Evolutionary conservation across 1,284 basidiomycete species (phyloP).

Genomic region (Cerioporus squamosus): DNA sequence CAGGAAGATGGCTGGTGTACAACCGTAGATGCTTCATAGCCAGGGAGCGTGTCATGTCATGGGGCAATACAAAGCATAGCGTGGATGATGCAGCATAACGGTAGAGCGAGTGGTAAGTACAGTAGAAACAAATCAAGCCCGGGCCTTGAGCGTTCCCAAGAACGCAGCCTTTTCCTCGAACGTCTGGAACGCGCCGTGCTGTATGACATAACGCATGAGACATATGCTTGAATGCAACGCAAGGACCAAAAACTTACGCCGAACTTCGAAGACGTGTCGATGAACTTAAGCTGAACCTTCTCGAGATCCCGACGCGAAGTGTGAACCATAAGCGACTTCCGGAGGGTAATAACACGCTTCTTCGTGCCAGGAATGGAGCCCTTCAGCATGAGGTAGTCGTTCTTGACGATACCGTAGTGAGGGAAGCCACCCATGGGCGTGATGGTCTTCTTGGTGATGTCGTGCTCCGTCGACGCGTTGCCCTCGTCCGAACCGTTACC

Average conservation of each 20-base stretch:
- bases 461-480: slow-evolving; percentile 93
- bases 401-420: slow-evolving; percentile 98
- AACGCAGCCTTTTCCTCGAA: slow-evolving; percentile 95
- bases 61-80: slow-evolving; percentile 44
- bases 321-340: slow-evolving; percentile 89
- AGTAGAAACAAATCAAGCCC: slow-evolving; percentile 47
- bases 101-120: slow-evolving; percentile 27
- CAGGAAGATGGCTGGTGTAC: slow-evolving; percentile 14
- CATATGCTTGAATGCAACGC: neutral
- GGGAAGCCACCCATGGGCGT: slow-evolving; percentile 99
- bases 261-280: slow-evolving; percentile 97
- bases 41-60: slow-evolving; percentile 33
- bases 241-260: slow-evolving; percentile 57
- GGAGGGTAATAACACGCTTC: slow-evolving; percentile 96
- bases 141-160: slow-evolving; percentile 89
- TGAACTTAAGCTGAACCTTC: slow-evolving; percentile 98
- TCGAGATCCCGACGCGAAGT: slow-evolving; percentile 90
- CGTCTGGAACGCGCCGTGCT: slow-evolving; percentile 97
- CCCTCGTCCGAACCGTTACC: slow-evolving; percentile 80
- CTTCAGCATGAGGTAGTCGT: slow-evolving; percentile 97
- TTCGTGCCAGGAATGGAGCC: slow-evolving; percentile 94
- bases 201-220: slow-evolving; percentile 24
- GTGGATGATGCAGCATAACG: slow-evolving; percentile 39
- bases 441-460: slow-evolving; percentile 94
- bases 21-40: slow-evolving; percentile 22